Evolutionary conservation across 2,329 filamentous ascomycete species (phyloP), one percentile per base, ranked within the genome.

Genomic region (Orbilia brochopaga): DNA sequence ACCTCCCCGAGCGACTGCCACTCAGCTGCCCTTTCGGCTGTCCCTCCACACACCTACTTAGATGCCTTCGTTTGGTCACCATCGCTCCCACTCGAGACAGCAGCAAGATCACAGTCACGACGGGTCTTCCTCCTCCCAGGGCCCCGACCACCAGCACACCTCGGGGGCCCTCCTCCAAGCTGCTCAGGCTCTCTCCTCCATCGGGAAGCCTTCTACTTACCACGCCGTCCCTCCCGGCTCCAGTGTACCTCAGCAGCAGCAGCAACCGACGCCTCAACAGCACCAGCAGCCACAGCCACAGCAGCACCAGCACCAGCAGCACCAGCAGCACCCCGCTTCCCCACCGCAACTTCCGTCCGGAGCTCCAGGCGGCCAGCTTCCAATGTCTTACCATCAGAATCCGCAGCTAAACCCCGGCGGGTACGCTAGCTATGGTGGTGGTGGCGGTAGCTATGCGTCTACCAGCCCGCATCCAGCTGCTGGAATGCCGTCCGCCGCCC

Each of bases 381-480:
- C 69, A n/a, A 65, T 73, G 60, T 73, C 69, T 54, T 73, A 65
- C 35, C 69, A 73, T 32, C 69, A 73, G 44, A 65, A 73, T 42
- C 61, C 60, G 19, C 69, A 73, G 46, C 35, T 62, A 32, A 73
- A 62, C 42, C 61, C 69, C 21, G 56, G 54, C 30, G 62, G 55
- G 37, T 66, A 73, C 51, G 44, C 50, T 8, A 30, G 35, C 24
- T 66, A 63, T 53, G 44, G 60, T 19, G 67, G 60, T 8, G 55
- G 60, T 6, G 55, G 32, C 56, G 55, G 60, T 6, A 55, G 32
- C 56, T 65, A 73, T 23, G 21, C 62, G 1, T 70, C 66, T 40
- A 70, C 61, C 27, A 66, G 69, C 46, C 69, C 62, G 35, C 69
- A 58, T 19, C 67, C 60, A 27, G 55, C 53, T 40, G 53, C 69